phyloP scores from a whole-genome alignment of 2,329 filamentous ascomycete genomes.

The Ceratocystis albifundus region DNA sequence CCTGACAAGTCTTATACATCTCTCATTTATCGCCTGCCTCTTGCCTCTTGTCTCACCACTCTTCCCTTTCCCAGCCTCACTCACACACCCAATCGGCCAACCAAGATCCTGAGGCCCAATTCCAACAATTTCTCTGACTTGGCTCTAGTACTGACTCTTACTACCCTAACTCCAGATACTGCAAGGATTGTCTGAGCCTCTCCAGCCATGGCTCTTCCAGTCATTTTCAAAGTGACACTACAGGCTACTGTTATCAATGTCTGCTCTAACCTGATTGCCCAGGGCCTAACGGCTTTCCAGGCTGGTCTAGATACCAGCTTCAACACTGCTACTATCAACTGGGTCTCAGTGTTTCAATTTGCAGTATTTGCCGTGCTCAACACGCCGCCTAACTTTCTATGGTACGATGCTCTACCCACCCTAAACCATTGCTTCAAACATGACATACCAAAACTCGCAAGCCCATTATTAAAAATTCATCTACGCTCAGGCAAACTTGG shows the following conservation, averaged over 20 bases:
- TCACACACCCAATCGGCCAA: no score
- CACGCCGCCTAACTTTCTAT: conserved; percentile 73
- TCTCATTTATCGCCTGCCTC: no score
- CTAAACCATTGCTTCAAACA: no score
- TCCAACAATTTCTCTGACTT: background rate
- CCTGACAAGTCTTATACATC: no score
- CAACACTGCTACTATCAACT: conserved; percentile 39
- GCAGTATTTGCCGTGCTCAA: conserved; percentile 59
- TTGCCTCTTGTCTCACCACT: no score
- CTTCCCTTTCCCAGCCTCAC: no score
- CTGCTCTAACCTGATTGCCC: conserved; percentile 62
- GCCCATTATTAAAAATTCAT: no score
- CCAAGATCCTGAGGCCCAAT: no score
- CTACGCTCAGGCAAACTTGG: conserved; percentile 53
- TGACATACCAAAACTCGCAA: no score
- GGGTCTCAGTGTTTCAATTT: conserved; percentile 62
- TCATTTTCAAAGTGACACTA: conserved; percentile 48
- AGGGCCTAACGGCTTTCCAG: conserved; percentile 53
- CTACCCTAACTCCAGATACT: background rate
- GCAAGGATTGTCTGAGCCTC: background rate
- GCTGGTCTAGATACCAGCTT: conserved; percentile 24
- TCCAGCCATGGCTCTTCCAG: conserved; percentile 29
- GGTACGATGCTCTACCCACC: conserved; percentile 36
- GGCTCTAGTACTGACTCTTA: background rate
- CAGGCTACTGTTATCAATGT: conserved; percentile 56